Conservation (phyloP, 139 green algal species). For the Closterium sp. region DNA sequence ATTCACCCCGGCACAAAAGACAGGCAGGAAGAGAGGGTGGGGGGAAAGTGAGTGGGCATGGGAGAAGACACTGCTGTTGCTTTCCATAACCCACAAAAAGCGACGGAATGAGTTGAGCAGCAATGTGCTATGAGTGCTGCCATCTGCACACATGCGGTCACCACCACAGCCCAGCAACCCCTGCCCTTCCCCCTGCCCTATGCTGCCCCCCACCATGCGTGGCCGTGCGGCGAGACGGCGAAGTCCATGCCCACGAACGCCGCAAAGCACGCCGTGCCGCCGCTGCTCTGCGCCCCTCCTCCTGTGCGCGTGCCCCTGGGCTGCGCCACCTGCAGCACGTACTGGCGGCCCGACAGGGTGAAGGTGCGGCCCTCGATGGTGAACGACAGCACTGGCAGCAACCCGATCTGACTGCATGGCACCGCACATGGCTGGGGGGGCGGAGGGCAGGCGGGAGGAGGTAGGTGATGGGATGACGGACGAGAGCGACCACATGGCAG, state of each 20-base stretch:
- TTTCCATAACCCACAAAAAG: neutral
- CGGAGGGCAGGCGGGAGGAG: too few species aligned
- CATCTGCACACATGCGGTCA: neutral
- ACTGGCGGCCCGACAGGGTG: neutral
- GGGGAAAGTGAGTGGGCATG: neutral
- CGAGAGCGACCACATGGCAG: too few species aligned
- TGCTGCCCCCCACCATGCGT: slow-evolving; percentile 55
- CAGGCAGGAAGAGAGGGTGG: neutral
- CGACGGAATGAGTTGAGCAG: too few species aligned
- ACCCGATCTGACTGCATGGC: neutral
- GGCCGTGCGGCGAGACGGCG: neutral
- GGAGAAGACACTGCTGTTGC: neutral
- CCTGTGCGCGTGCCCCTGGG: neutral
- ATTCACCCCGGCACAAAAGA: neutral
- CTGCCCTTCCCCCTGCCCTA: neutral
- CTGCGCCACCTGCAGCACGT: neutral
- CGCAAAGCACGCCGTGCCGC: neutral
- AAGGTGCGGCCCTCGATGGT: neutral
- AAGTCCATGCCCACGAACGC: neutral
- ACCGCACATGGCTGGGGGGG: neutral
- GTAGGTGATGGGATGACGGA: too few species aligned
- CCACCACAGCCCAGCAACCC: neutral
- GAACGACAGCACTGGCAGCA: neutral
- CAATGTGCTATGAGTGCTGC: neutral
- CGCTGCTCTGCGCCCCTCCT: neutral